These are phyloP conservation scores for Dryas octopetala DNA, from an alignment of 306 rosid species.

Conservation along the genomic window DNA sequence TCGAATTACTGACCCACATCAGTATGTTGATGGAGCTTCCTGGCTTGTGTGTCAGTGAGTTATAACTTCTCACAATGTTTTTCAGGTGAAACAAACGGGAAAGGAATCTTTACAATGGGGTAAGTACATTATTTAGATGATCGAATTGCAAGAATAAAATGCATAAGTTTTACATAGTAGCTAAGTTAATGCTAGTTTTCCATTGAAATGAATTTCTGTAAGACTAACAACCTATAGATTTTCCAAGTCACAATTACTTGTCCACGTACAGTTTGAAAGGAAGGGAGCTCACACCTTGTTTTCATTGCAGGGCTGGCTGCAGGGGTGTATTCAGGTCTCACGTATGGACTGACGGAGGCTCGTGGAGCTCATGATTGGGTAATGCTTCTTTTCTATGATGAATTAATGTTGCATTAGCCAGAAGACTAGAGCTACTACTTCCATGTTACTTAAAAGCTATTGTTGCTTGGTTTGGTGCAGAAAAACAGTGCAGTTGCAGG, in stretches of 20 bases:
- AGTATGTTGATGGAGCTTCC: neutral
- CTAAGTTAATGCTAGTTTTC: neutral
- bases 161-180: neutral
- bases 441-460: neutral
- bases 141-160: neutral
- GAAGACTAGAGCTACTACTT: neutral
- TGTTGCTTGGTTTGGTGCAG: constrained; percentile 44
- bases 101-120: constrained; percentile 92
- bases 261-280: neutral
- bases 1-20: no score
- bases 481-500: constrained; percentile 91
- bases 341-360: constrained; percentile 81
- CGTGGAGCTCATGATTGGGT: constrained; percentile 93
- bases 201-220: no score
- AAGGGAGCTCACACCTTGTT: neutral
- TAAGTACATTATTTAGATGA: constrained; percentile 15
- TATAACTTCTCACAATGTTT: neutral
- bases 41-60: neutral
- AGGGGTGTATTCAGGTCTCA: constrained; percentile 80
- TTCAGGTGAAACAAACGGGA: constrained; percentile 76
- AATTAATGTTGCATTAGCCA: neutral
- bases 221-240: neutral
- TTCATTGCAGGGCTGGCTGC: constrained; percentile 66
- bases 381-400: constrained; percentile 3
- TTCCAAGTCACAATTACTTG: neutral